Base-by-base conservation (phyloP, 352 stramenopile genomes). In the Globisporangium yorkense region DNA sequence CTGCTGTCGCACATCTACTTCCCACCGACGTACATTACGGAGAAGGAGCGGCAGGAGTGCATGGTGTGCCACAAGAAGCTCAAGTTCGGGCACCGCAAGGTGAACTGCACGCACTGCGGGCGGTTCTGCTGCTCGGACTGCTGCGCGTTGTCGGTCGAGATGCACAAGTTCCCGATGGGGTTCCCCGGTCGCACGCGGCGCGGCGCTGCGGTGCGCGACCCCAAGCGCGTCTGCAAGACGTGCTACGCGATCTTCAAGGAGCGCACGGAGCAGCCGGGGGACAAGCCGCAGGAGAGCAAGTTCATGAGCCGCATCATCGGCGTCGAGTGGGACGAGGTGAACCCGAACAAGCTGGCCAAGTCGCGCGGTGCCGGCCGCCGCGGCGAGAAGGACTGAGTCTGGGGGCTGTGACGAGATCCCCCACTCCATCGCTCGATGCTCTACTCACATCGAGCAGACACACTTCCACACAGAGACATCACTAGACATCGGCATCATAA, bases 311-410 rank as follows among this genome's bases (percentile, higher is more conserved):
- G 84, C 55, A 75, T 92, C 51, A 89, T 94, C 48, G 87, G 87
- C 59, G 74, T 94, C 55, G 84, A 94, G 56, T 94, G 84, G 84
- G 84, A 94, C 70, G 84, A 94, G 55, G 80, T 94, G n/a, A 94
- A 94, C 72, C 84, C 84, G 31, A 80, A 94, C 61, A 94, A 94
- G 63, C 67, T 94, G 31, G 61, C 80, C 54, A 65, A 63, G 41
- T 54, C 48, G 20, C 67, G 78, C 47, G 59, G 65, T 1, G 61
- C 84, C 6, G 72, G 82, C 21, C 84, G 84, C 48, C 82, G 83
- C 54, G 82, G 82, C 43, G 75, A 87, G 49, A 81, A 86, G 58
- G 56, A 63, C 20, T 29, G 50, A 31, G 61, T n/a, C n/a, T 20
- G 48, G 21, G 21, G 24, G 24, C 24, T 27, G 24, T 27, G 24